A percentile compares a stretch with the other conserved stretches of the same genome.
phyloP scores from a whole-genome alignment of 805 yeast species.

The Yamadazyma laniorum region DNA sequence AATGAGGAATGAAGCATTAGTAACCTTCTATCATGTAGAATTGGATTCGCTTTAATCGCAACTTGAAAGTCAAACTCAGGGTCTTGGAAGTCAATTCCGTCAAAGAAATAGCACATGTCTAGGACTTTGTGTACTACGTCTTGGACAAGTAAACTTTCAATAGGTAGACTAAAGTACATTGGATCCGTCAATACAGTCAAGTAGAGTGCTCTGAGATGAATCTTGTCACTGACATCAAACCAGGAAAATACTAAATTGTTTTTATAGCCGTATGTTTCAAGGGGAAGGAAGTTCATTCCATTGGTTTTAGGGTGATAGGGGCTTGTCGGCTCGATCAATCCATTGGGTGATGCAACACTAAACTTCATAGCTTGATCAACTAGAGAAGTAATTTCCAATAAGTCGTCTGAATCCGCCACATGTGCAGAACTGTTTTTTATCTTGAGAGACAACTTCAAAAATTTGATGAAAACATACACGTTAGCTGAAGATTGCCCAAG shows the following conservation, averaged over 20 bases:
- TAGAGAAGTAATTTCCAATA: conserved; percentile 19
- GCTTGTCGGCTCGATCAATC: conserved; percentile 12
- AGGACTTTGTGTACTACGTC: conserved; percentile 15
- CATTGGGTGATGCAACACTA: conserved; percentile 13
- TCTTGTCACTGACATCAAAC: conserved; percentile 51
- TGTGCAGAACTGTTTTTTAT: conserved; percentile 15
- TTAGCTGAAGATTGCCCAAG: conserved; percentile 43
- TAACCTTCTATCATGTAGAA: conserved; percentile 14
- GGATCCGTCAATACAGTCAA: conserved; percentile 25
- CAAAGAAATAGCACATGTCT: conserved; percentile 17
- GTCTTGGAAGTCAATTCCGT: conserved; percentile 13
- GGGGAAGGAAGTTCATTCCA: conserved; percentile 14
- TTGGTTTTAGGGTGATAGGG: conserved; percentile 17
- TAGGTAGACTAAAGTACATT: conserved; percentile 12
- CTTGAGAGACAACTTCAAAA: conserved; percentile 29
- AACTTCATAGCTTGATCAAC: conserved; percentile 12
- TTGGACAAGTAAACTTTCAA: conserved; percentile 13
- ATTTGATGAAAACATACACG: conserved; percentile 27
- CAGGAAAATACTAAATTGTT: conserved; percentile 31
- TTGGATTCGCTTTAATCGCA: conserved; percentile 4
- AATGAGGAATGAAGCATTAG: conserved; percentile 17
- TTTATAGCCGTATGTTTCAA: conserved; percentile 16
- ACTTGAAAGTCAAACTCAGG: conserved; percentile 9
- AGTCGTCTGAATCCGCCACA: conserved; percentile 17
- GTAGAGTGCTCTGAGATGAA: conserved; percentile 32